phyloP scores from a whole-genome alignment of 1,284 basidiomycete genomes.

The Heterobasidion irregulare region DNA sequence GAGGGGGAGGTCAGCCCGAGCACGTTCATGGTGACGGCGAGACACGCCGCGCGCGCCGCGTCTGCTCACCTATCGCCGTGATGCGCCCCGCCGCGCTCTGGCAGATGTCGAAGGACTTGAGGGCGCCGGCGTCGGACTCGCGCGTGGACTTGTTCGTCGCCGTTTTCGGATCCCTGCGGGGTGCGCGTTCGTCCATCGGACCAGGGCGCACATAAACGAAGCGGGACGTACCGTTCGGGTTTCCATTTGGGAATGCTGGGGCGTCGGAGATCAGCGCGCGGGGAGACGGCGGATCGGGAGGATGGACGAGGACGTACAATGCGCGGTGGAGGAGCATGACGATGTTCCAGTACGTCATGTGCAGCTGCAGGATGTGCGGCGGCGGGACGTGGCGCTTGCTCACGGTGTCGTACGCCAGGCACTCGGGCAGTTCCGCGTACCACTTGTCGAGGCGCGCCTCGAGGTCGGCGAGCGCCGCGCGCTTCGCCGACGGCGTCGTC shows the following conservation, averaged over 20 bases:
- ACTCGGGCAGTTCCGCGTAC: constrained; percentile 64
- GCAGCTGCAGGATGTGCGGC: constrained; percentile 63
- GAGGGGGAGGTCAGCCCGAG: too few relatives aligned
- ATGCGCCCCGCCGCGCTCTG: constrained; percentile 72
- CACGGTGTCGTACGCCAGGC: constrained; percentile 49
- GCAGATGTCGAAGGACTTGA: constrained; percentile 71
- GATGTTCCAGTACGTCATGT: constrained; percentile 73
- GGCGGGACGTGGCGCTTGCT: constrained; percentile 44
- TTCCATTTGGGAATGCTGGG: constrained; percentile 59
- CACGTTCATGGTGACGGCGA: too few relatives aligned
- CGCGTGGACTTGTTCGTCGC: constrained; percentile 5
- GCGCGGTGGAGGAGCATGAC: constrained; percentile 74
- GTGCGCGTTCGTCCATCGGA: neutral
- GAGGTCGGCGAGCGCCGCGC: constrained; percentile 38
- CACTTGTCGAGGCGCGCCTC: constrained; percentile 71
- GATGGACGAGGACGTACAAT: constrained; percentile 52
- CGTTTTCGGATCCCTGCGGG: neutral
- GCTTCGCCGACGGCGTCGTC: constrained; percentile 34
- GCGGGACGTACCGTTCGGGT: constrained; percentile 30
- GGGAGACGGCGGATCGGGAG: neutral
- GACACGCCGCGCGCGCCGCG: too few relatives aligned
- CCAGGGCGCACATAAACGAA: neutral
- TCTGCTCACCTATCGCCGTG: constrained; percentile 48
- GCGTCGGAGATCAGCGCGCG: constrained; percentile 1
- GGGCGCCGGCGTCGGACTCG: constrained; percentile 22